Percentiles rank a stretch among this genome's conserved stretches.
These are phyloP conservation scores for Fraxinus sp. DNA, from an alignment of 305 asterid species.

Conservation along the genomic window DNA sequence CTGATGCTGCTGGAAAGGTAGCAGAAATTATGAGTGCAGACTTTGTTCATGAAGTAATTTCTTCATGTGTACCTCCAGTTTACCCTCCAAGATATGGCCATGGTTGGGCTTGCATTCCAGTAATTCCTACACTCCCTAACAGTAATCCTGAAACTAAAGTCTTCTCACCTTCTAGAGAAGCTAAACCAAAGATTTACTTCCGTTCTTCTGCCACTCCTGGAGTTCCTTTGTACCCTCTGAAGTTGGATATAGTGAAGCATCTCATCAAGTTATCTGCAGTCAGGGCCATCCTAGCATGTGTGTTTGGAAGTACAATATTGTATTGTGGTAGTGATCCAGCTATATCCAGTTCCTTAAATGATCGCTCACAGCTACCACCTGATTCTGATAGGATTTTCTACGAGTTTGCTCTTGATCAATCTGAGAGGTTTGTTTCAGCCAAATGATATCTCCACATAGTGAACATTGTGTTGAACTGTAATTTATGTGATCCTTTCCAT, in stretches of 20 bases:
- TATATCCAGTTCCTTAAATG: constrained; percentile 66
- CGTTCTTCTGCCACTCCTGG: constrained; percentile 90
- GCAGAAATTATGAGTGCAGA: constrained; percentile 95
- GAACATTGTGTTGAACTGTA: constrained; percentile 23
- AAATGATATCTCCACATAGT: constrained; percentile 23
- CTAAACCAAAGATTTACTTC: constrained; percentile 77
- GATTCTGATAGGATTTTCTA: constrained; percentile 81
- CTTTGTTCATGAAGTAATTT: constrained; percentile 94
- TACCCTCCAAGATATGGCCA: constrained; percentile 96
- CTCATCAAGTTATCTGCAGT: constrained; percentile 90
- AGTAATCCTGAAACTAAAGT: constrained; percentile 61
- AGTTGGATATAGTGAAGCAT: constrained; percentile 89
- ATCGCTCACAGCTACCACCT: constrained; percentile 56
- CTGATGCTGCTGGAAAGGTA: constrained; percentile 97
- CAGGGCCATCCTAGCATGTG: constrained; percentile 96
- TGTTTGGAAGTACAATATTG: constrained; percentile 89
- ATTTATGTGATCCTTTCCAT: constrained; percentile 29
- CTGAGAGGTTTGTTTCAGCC: constrained; percentile 76
- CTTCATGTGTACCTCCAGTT: constrained; percentile 98
- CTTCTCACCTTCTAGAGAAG: constrained; percentile 80
- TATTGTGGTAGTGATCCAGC: constrained; percentile 75
- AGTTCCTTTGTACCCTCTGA: constrained; percentile 85
- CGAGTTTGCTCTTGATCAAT: constrained; percentile 94
- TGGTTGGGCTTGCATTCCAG: constrained; percentile 99
- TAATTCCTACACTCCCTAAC: constrained; percentile 71